A percentile compares a stretch with the other conserved stretches of the same genome.
Conservation (phyloP, 2,329 filamentous ascomycete genomes). For the Graphiopsis chlorocephala region DNA sequence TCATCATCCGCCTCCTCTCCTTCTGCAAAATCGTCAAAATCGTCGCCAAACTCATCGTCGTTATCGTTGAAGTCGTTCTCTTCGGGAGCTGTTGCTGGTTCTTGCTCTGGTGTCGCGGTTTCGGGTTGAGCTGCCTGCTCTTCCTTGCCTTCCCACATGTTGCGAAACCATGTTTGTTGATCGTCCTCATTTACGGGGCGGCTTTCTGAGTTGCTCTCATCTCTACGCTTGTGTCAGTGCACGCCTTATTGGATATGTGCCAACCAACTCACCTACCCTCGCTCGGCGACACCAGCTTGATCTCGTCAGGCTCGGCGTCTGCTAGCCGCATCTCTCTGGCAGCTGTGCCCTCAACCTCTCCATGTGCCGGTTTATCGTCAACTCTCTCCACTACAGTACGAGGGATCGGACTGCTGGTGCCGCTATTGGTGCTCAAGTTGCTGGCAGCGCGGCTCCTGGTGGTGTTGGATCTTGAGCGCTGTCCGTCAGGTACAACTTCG, state of each 20-base stretch:
- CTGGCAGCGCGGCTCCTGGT: conserved; percentile 31
- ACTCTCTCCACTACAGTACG: conserved; percentile 62
- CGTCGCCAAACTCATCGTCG: conserved; percentile 54
- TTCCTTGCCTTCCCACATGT: conserved; percentile 29
- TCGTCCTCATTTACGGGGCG: conserved; percentile 23
- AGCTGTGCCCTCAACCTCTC: conserved; percentile 60
- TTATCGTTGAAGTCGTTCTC: conserved; percentile 54
- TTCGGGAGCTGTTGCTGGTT: conserved; percentile 12
- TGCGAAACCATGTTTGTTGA: conserved; percentile 32
- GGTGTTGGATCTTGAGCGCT: conserved; percentile 41
- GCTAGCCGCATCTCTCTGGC: conserved; percentile 56
- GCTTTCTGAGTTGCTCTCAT: conserved; percentile 8
- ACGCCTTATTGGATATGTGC: neutral
- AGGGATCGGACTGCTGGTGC: conserved; percentile 48
- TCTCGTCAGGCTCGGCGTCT: conserved; percentile 59
- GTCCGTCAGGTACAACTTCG: conserved; percentile 53
- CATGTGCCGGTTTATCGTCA: conserved; percentile 56
- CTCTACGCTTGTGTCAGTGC: conserved; percentile 3
- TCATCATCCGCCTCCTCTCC: conserved; percentile 45
- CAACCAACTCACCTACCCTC: conserved; percentile 54
- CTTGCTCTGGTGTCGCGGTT: conserved; percentile 38
- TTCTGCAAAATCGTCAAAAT: conserved; percentile 65
- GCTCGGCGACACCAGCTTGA: conserved; percentile 46
- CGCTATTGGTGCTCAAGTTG: conserved; percentile 44
- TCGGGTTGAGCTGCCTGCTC: conserved; percentile 11